phyloP scores from a whole-genome alignment of 164 flowering plant species.

The Echeveria elegans region DNA sequence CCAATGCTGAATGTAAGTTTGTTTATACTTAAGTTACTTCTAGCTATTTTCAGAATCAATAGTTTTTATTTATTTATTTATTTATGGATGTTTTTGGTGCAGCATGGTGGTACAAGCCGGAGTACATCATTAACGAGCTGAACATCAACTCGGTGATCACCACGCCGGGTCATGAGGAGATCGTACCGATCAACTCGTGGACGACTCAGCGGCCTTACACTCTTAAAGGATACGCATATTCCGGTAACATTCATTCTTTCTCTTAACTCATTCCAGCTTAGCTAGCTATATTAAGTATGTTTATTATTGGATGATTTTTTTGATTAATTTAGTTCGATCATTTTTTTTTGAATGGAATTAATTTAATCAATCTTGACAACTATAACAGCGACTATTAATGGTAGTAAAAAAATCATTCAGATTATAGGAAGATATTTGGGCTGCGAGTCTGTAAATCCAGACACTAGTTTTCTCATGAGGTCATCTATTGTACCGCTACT shows the following conservation, averaged over 20 bases:
- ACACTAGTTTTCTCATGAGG: background rate
- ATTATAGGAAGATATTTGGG: too few species aligned
- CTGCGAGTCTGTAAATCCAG: background rate
- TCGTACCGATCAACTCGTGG: slow-evolving; percentile 67
- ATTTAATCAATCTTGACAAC: too few species aligned
- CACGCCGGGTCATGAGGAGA: slow-evolving; percentile 83
- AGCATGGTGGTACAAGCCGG: slow-evolving; percentile 99
- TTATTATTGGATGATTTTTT: too few species aligned
- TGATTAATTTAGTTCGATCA: too few species aligned
- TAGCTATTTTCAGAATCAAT: too few species aligned
- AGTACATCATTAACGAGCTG: slow-evolving; percentile 84
- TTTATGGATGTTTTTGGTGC: slow-evolving; percentile 9
- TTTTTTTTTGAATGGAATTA: too few species aligned
- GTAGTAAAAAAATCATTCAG: too few species aligned
- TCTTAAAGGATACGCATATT: slow-evolving; percentile 78
- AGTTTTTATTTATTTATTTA: background rate
- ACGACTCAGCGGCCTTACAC: slow-evolving; percentile 79
- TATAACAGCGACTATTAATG: too few species aligned
- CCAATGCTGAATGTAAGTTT: slow-evolving; percentile 69
- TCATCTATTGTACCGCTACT: too few species aligned
- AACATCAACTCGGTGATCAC: slow-evolving; percentile 94
- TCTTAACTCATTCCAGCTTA: background rate
- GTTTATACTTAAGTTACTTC: background rate
- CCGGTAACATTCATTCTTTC: slow-evolving; percentile 74
- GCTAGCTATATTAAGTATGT: too few species aligned